Conservation (phyloP, 1,139 yeast species). For the Saccharomyces hybrid region DNA sequence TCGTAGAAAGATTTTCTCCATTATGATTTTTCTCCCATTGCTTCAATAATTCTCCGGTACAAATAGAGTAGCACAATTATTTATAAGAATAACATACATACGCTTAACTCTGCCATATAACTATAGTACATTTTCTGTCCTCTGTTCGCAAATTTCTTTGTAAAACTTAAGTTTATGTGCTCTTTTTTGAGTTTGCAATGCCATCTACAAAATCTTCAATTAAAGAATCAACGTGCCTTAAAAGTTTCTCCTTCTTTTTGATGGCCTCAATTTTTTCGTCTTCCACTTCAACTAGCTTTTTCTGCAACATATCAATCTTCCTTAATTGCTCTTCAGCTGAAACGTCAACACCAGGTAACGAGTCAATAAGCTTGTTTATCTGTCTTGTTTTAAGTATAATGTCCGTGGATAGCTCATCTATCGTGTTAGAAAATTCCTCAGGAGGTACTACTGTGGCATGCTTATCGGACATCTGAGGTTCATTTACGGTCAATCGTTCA, state of each 20-base stretch:
- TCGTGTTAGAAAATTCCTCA: constrained; percentile 48
- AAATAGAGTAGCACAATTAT: not conserved
- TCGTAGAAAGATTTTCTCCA: constrained; percentile 6
- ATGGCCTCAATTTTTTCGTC: constrained; percentile 50
- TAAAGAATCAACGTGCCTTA: constrained; percentile 59
- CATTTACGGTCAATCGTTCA: constrained; percentile 39
- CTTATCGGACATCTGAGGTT: constrained; percentile 48
- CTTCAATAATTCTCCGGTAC: constrained; percentile 5
- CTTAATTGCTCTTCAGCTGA: constrained; percentile 66
- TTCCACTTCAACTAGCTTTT: constrained; percentile 57
- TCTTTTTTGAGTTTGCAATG: constrained; percentile 21
- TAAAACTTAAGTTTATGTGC: not conserved
- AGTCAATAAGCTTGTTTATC: constrained; percentile 74
- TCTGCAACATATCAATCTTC: constrained; percentile 55
- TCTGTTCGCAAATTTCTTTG: not conserved
- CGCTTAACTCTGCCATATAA: not conserved
- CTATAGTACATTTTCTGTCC: not conserved
- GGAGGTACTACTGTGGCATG: constrained; percentile 35
- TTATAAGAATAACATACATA: not conserved
- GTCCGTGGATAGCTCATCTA: constrained; percentile 73
- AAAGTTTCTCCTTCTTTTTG: constrained; percentile 55
- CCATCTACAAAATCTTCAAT: constrained; percentile 37
- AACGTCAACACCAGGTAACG: constrained; percentile 89
- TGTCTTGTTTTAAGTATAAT: constrained; percentile 80
- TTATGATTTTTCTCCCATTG: not conserved